Evolutionary conservation across 345 rosid genomes (phyloP), one percentile per base, ranked within the genome.

Genomic region (Arabis hirsuta): DNA sequence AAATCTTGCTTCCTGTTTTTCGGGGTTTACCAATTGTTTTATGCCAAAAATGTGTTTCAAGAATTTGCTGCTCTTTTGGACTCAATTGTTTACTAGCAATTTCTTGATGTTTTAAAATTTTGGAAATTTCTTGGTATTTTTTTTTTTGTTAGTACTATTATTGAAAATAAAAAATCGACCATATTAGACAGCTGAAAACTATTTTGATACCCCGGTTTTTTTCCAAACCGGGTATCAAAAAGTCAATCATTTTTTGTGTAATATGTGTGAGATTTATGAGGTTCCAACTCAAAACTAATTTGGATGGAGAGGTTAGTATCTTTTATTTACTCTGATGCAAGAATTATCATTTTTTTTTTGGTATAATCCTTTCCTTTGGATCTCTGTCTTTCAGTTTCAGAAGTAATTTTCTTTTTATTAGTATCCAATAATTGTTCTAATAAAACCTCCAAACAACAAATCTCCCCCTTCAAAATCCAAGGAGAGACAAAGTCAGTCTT

Each of bases 371-470:
- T 38, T 54, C 6, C 19, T 54, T 29, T 2, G 10, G 38, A 52
- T 52, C 9, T 12, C 1, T 52, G 19, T 13, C 34, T 24, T 55
- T 55, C 41, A 31, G 8, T 55, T n/a, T 32, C 42, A 36, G 38
- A 57, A 10, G 14, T 32, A 12, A 36, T 12, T 19, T 46, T n/a
- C 6, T 4, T 36, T 26, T 45, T 39, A 48, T 65, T 74, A 42
- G 73, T 67, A 67, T 67, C 34, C 60, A 63, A 62, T 48, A 50
- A 27, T 46, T 20, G 31, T 62, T 55, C 39, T 39, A 19, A 50
- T 32, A 32, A 64, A 70, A 69, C 52, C 80, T 70, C 75, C 13
- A 56, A 63, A 42, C 79, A 63, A 10, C 47, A 63, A 55, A 56
- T 41, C 61, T 26, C 54, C 62, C 56, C 48, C 16, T 47, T 70